A percentile compares a stretch with the other conserved stretches of the same genome.
phyloP scores from a whole-genome alignment of 1,139 yeast genomes.

The Groenewaldozyma sp. region DNA sequence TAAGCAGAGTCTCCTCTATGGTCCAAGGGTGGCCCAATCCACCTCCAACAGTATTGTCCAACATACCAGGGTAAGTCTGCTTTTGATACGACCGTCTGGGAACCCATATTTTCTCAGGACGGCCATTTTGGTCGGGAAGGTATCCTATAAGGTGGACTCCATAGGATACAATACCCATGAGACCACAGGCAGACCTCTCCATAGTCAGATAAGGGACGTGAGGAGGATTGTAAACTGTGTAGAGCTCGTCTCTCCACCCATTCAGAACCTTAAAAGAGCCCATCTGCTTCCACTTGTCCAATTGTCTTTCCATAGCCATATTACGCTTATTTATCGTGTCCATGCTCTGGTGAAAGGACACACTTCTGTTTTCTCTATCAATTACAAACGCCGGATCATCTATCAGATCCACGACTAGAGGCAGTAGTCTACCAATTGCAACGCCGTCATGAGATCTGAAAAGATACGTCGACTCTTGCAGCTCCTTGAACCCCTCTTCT shows the following conservation, averaged over 20 bases:
- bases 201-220: slow-evolving; percentile 51
- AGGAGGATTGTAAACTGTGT: slow-evolving; percentile 55
- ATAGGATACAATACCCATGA: slow-evolving; percentile 79
- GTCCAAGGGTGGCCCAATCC: slow-evolving; percentile 83
- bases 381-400: not conserved
- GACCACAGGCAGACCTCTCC: slow-evolving; percentile 74
- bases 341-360: slow-evolving; percentile 33
- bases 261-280: slow-evolving; percentile 37
- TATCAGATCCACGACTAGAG: slow-evolving; percentile 33
- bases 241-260: slow-evolving; percentile 88
- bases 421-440: slow-evolving; percentile 46
- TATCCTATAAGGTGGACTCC: slow-evolving; percentile 87
- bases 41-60: slow-evolving; percentile 93
- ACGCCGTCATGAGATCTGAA: slow-evolving; percentile 45
- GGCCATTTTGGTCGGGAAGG: slow-evolving; percentile 36
- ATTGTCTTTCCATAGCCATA: slow-evolving; percentile 38
- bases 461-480: slow-evolving; percentile 32
- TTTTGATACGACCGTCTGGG: slow-evolving; percentile 72
- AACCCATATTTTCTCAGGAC: slow-evolving; percentile 61
- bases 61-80: slow-evolving; percentile 81
- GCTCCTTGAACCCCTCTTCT: slow-evolving; percentile 14
- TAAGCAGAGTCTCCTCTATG: slow-evolving; percentile 62
- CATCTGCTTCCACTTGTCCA: slow-evolving; percentile 35
- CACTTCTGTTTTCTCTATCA: slow-evolving; percentile 25
- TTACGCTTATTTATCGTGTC: slow-evolving; percentile 43